A percentile compares a stretch with the other conserved stretches of the same genome.
Evolutionary conservation across 768 basidiomycete genomes (phyloP).

Genomic region (Pleurotus tuber-regium): DNA sequence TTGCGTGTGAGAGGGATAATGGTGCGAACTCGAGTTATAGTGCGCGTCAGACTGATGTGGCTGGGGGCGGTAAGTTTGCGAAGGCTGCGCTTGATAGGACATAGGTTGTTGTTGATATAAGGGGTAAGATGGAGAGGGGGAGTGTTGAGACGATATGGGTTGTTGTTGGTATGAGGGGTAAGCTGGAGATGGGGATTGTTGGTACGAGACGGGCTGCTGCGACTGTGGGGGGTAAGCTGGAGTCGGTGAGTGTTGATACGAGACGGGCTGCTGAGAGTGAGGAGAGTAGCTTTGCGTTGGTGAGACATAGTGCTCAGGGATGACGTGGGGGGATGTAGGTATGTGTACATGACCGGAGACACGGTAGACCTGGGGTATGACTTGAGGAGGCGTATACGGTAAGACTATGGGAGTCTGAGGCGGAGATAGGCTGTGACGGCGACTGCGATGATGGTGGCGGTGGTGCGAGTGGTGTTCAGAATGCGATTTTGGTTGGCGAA

Average conservation of each 20-base stretch:
- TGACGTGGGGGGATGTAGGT: not conserved
- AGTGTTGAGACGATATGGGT: too few relatives aligned
- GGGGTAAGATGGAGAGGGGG: not conserved
- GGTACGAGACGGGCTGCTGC: not conserved
- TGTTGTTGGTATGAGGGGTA: not conserved
- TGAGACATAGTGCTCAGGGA: not conserved
- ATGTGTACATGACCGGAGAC: conserved; percentile 16
- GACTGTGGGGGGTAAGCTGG: not conserved
- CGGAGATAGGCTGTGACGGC: conserved; percentile 8
- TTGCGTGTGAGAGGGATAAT: too few relatives aligned
- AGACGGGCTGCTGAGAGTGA: not conserved
- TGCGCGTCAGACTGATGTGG: too few relatives aligned
- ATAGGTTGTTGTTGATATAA: not conserved
- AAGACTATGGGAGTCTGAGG: conserved; percentile 1
- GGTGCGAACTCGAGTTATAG: too few relatives aligned
- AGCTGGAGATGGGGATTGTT: not conserved
- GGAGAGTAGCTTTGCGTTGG: not conserved
- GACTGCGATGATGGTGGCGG: conserved; percentile 10
- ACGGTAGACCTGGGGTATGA: conserved; percentile 1
- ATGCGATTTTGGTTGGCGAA: conserved; percentile 4
- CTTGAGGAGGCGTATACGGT: conserved; percentile 5
- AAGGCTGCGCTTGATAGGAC: not conserved
- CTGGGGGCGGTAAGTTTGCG: not conserved
- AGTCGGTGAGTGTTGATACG: not conserved
- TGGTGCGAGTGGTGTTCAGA: conserved; percentile 7